These are phyloP conservation scores for Aureoboletus auriporus DNA, from an alignment of 768 basidiomycete species.

Conservation along the genomic window DNA sequence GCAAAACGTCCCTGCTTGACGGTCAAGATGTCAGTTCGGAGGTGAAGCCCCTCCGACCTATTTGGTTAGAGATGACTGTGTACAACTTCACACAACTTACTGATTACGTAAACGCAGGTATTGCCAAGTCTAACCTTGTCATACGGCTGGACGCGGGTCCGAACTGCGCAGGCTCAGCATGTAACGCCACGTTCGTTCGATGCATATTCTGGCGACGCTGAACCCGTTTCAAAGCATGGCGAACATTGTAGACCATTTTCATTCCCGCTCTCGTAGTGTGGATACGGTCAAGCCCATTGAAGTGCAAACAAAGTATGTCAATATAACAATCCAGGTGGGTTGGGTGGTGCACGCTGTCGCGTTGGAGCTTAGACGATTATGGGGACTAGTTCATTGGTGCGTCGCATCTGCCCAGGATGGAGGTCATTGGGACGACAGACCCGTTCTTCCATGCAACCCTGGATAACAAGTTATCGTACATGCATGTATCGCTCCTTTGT, in stretches of 20 bases:
- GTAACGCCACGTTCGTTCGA: background rate
- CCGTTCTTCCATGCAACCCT: conserved; percentile 71
- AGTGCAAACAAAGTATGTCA: conserved; percentile 45
- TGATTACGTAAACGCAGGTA: no score
- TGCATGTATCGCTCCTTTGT: conserved; percentile 39
- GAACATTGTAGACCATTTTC: conserved; percentile 11
- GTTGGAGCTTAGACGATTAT: conserved; percentile 2
- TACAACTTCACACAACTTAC: no score
- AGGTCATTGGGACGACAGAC: conserved; percentile 58
- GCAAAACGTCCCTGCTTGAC: no score
- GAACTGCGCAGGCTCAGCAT: background rate
- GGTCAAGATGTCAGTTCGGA: no score
- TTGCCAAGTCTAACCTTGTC: no score
- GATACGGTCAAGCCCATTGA: conserved; percentile 30
- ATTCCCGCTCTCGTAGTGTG: background rate
- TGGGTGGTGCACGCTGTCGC: background rate
- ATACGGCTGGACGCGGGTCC: no score
- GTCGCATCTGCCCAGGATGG: conserved; percentile 64
- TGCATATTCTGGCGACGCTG: conserved; percentile 4
- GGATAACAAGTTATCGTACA: conserved; percentile 59
- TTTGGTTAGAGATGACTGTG: no score
- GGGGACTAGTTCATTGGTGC: conserved; percentile 64
- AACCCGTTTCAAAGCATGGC: conserved; percentile 12
- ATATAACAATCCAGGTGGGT: conserved; percentile 53
- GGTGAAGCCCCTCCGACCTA: no score